These are phyloP conservation scores for Cladosporium sp. DNA, from an alignment of 2,329 filamentous ascomycete genomes.

Conservation along the genomic window DNA sequence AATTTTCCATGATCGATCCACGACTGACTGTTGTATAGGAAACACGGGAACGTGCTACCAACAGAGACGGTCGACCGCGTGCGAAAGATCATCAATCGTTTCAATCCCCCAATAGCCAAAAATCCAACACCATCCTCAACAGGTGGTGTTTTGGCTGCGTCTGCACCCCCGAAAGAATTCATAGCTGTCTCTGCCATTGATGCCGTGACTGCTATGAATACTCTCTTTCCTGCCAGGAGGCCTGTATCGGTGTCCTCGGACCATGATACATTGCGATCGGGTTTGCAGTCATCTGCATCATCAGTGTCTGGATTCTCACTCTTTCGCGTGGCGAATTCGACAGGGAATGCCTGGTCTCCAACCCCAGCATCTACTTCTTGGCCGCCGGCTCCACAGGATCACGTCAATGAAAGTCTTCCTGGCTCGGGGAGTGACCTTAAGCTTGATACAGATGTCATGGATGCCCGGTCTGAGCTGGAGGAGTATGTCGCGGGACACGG, in stretches of 20 bases:
- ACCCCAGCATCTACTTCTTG: neutral
- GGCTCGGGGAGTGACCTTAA: neutral
- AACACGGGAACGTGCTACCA: constrained; percentile 63
- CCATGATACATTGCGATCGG: constrained; percentile 49
- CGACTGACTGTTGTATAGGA: constrained; percentile 37
- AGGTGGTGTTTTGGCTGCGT: neutral
- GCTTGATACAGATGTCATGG: constrained; percentile 6
- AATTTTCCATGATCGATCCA: neutral
- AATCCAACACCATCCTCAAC: neutral
- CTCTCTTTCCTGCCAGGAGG: constrained; percentile 74
- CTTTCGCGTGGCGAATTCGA: constrained; percentile 40
- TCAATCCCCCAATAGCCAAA: neutral
- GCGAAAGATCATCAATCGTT: constrained; percentile 57
- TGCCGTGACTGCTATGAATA: constrained; percentile 75
- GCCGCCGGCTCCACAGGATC: neutral
- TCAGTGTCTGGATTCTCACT: constrained; percentile 52
- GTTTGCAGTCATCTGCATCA: constrained; percentile 49
- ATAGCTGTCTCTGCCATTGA: constrained; percentile 67
- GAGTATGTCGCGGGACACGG: constrained; percentile 8
- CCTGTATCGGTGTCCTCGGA: constrained; percentile 58
- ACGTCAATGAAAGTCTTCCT: neutral
- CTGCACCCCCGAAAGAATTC: constrained; percentile 15
- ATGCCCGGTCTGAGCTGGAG: constrained; percentile 13
- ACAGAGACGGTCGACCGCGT: constrained; percentile 66
- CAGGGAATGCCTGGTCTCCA: neutral